phyloP scores from a whole-genome alignment of 805 yeast species.

The Kazachstania kunashirensis region DNA sequence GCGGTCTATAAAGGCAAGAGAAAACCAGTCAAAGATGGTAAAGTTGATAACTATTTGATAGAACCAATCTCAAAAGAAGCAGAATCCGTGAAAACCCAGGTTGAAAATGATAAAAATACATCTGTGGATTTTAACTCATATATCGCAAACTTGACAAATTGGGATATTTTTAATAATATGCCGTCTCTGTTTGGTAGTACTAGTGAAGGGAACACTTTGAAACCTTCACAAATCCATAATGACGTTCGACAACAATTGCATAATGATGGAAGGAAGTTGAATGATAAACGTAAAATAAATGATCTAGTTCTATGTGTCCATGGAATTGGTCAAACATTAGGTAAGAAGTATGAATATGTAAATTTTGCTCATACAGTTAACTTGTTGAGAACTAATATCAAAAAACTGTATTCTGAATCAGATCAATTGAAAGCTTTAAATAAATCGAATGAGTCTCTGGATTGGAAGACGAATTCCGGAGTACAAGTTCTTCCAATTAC shows the following conservation, averaged over 20 bases:
- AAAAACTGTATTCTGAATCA: slow-evolving; percentile 37
- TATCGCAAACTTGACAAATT: slow-evolving; percentile 3
- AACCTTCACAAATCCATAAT: background rate
- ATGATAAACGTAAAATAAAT: slow-evolving; percentile 34
- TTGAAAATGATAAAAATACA: background rate
- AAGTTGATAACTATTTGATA: slow-evolving; percentile 28
- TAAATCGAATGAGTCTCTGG: slow-evolving; percentile 33
- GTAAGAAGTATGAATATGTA: slow-evolving; percentile 66
- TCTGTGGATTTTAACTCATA: background rate
- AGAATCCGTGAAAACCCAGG: background rate
- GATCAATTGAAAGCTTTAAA: slow-evolving; percentile 35
- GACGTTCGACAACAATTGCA: slow-evolving; percentile 37
- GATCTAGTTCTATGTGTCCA: slow-evolving; percentile 78
- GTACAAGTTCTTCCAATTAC: slow-evolving; percentile 83
- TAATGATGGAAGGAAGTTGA: slow-evolving; percentile 22
- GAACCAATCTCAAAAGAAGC: slow-evolving; percentile 24
- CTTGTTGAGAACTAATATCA: slow-evolving; percentile 49
- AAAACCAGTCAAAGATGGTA: background rate
- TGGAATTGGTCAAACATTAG: slow-evolving; percentile 88
- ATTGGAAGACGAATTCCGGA: slow-evolving; percentile 41
- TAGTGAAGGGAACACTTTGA: background rate
- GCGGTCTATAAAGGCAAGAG: slow-evolving; percentile 24
- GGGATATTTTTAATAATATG: slow-evolving; percentile 7
- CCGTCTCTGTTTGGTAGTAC: slow-evolving; percentile 2
- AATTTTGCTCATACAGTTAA: slow-evolving; percentile 82